Conservation (phyloP, 257 asterid genomes). For the Nicotiana sylvestris region DNA sequence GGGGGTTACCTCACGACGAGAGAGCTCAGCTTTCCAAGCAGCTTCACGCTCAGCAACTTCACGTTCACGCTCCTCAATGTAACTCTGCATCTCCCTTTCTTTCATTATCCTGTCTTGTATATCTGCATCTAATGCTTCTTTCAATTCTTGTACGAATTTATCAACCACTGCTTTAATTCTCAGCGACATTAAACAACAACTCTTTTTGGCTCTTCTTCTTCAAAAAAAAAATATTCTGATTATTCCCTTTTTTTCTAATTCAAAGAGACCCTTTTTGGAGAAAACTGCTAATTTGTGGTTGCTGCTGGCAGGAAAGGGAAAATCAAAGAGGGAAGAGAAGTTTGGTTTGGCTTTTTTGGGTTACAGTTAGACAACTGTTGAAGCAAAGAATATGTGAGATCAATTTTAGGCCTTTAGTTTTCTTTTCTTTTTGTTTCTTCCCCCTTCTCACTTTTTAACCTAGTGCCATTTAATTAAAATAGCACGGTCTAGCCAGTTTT, state of each 20-base stretch:
- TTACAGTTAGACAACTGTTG: not conserved
- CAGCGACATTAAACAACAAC: constrained; percentile 55
- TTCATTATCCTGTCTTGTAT: constrained; percentile 94
- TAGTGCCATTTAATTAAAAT: too few relatives aligned
- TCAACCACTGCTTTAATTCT: constrained; percentile 93
- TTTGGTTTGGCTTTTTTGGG: not conserved
- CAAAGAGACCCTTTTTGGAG: not conserved
- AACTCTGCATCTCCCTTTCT: constrained; percentile 99
- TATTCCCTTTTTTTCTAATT: not conserved
- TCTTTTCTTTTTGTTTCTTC: not conserved
- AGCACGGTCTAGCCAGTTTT: too few relatives aligned
- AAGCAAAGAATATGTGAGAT: constrained; percentile 5
- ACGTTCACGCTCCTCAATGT: constrained; percentile 92
- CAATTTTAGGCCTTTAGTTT: constrained; percentile 5
- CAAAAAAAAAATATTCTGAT: not conserved
- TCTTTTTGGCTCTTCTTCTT: not conserved
- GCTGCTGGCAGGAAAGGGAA: not conserved
- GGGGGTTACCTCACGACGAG: constrained; percentile 82
- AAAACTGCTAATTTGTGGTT: not conserved
- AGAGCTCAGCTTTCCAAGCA: constrained; percentile 98
- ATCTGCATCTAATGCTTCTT: constrained; percentile 95
- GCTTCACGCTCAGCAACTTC: constrained; percentile 99
- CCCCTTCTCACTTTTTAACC: too few relatives aligned
- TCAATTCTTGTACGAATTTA: constrained; percentile 90
- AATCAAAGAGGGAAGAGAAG: not conserved